These are phyloP conservation scores for Leccinum pallidistipes DNA, from an alignment of 1,284 basidiomycete genomes.

Conservation along the genomic window DNA sequence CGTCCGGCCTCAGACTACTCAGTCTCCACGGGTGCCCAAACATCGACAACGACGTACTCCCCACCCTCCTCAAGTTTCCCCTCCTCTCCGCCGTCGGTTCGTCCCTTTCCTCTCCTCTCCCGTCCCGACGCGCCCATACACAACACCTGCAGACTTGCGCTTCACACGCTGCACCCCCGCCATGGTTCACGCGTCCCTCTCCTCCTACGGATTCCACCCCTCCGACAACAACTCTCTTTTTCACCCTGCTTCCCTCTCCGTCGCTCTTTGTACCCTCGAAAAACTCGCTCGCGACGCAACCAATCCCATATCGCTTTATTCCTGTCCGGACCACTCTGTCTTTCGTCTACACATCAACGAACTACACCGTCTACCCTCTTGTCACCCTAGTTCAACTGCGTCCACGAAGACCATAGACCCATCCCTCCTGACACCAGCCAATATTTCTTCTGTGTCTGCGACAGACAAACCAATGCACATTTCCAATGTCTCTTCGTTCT, in stretches of 20 bases:
- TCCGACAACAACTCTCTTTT: slow-evolving; percentile 27
- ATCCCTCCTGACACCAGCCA: slow-evolving; percentile 10
- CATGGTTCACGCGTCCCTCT: slow-evolving; percentile 18
- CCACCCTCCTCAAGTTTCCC: slow-evolving; percentile 38
- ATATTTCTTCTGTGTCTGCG: background rate
- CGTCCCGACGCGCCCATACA: slow-evolving; percentile 4
- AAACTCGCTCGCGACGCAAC: slow-evolving; percentile 16
- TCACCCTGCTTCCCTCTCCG: slow-evolving; percentile 26
- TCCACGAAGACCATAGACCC: slow-evolving; percentile 9
- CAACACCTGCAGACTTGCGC: slow-evolving; percentile 27
- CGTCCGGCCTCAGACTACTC: slow-evolving; percentile 45
- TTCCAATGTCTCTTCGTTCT: slow-evolving; percentile 26
- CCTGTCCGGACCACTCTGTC: slow-evolving; percentile 27
- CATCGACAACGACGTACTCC: slow-evolving; percentile 36
- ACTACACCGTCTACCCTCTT: slow-evolving; percentile 8
- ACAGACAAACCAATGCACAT: background rate
- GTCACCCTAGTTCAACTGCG: background rate
- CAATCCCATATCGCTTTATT: slow-evolving; percentile 27
- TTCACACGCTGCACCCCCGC: slow-evolving; percentile 31
- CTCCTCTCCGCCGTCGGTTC: slow-evolving; percentile 46
- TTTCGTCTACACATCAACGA: slow-evolving; percentile 31
- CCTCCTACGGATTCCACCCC: slow-evolving; percentile 24
- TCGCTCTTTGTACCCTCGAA: slow-evolving; percentile 31
- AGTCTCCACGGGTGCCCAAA: slow-evolving; percentile 42
- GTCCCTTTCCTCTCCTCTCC: slow-evolving; percentile 17